Percentiles rank a stretch among this genome's conserved stretches.
Evolutionary conservation across 2,329 filamentous ascomycete genomes (phyloP).

Genomic region (Colletotrichum eleusines): DNA sequence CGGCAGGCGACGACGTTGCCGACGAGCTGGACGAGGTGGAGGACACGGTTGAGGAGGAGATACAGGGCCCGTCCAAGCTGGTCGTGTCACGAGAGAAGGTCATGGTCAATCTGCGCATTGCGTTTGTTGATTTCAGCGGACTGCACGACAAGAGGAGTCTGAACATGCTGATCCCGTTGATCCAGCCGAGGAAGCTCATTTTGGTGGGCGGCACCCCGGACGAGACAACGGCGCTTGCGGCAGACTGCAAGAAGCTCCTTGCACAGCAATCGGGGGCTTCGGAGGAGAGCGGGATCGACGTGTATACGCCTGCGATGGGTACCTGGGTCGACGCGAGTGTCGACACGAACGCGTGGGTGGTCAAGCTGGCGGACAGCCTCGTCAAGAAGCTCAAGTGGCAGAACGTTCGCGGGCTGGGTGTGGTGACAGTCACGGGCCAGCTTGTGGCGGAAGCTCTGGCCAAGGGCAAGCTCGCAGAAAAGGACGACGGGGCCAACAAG

Average conservation of each 20-base stretch:
- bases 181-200: constrained; percentile 93
- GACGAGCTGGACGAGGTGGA: constrained; percentile 72
- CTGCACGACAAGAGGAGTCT: constrained; percentile 94
- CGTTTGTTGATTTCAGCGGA: constrained; percentile 91
- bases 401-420: constrained; percentile 87
- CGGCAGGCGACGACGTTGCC: constrained; percentile 46
- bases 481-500: constrained; percentile 61
- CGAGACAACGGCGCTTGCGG: constrained; percentile 83
- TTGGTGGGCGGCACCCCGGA: constrained; percentile 84
- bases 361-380: constrained; percentile 87
- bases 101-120: constrained; percentile 79
- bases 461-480: constrained; percentile 58
- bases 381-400: constrained; percentile 95
- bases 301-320: constrained; percentile 86
- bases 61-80: constrained; percentile 79
- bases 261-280: constrained; percentile 58
- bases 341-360: constrained; percentile 96
- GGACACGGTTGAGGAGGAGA: constrained; percentile 62
- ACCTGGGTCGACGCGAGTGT: constrained; percentile 87
- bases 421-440: constrained; percentile 91
- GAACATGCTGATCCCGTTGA: constrained; percentile 93
- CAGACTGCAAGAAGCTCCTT: constrained; percentile 80
- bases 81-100: constrained; percentile 73
- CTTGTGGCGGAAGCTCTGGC: constrained; percentile 57
- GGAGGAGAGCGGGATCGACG: constrained; percentile 69